These are phyloP conservation scores for Debaryomyces hansenii DNA, from an alignment of 805 yeast species.

Conservation along the genomic window DNA sequence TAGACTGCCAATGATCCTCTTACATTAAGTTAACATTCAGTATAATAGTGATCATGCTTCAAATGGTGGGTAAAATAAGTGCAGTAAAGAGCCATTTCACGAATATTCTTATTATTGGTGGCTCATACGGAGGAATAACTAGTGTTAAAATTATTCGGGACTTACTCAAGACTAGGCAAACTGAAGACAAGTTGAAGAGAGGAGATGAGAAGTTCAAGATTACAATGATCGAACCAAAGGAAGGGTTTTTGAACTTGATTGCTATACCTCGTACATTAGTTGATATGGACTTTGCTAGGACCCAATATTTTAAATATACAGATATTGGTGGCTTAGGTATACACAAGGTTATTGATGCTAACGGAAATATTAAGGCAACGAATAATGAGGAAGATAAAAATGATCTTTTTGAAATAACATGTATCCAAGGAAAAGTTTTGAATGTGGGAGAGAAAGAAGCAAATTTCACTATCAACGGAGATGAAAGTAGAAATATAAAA, in stretches of 20 bases:
- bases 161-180: background rate
- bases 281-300: slow-evolving; percentile 25
- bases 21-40: too few relatives aligned
- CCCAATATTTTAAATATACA: slow-evolving; percentile 25
- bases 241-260: slow-evolving; percentile 28
- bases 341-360: too few relatives aligned
- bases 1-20: too few relatives aligned
- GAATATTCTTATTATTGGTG: background rate
- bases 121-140: background rate
- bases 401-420: slow-evolving; percentile 13
- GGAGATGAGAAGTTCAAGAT: slow-evolving; percentile 9
- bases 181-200: background rate
- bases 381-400: slow-evolving; percentile 7
- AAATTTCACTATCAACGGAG: slow-evolving; percentile 7
- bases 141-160: background rate
- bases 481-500: slow-evolving; percentile 7
- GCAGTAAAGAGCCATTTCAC: too few relatives aligned
- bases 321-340: slow-evolving; percentile 6
- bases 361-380: slow-evolving; percentile 7
- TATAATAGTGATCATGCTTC: too few relatives aligned
- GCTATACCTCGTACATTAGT: slow-evolving; percentile 30
- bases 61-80: too few relatives aligned
- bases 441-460: slow-evolving; percentile 16
- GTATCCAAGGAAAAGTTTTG: slow-evolving; percentile 23
- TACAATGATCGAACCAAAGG: slow-evolving; percentile 28